These are phyloP conservation scores for Lipomyces kockii DNA, from an alignment of 805 yeast genomes.

Conservation along the genomic window DNA sequence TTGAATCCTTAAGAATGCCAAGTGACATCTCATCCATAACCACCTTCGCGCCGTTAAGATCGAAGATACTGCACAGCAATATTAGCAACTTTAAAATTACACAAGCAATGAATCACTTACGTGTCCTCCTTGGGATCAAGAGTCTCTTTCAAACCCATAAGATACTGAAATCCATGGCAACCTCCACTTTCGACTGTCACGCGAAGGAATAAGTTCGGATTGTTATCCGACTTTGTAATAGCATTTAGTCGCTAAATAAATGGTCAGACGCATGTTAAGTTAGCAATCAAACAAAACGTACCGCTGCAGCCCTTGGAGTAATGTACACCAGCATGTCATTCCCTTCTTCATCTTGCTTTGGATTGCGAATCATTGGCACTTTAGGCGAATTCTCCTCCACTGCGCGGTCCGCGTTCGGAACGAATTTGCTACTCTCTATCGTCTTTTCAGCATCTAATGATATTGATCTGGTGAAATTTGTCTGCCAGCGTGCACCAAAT, in stretches of 20 bases:
- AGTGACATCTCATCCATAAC: conserved; percentile 81
- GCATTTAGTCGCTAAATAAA: conserved; percentile 53
- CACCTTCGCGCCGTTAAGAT: conserved; percentile 70
- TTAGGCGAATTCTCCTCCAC: conserved; percentile 21
- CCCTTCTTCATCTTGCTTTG: conserved; percentile 45
- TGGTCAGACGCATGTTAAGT: not conserved
- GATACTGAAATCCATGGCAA: conserved; percentile 96
- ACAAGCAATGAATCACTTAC: conserved; percentile 27
- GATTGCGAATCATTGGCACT: conserved; percentile 40
- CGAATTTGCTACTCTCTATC: not conserved
- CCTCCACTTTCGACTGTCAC: conserved; percentile 93
- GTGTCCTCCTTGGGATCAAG: conserved; percentile 46
- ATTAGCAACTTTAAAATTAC: conserved; percentile 2
- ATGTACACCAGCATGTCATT: conserved; percentile 46
- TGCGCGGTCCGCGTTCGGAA: not conserved
- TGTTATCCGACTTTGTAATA: conserved; percentile 58
- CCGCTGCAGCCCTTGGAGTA: conserved; percentile 48
- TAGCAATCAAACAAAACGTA: conserved; percentile 2
- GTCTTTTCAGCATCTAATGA: not conserved
- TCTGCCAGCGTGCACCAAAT: not conserved
- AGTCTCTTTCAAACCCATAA: conserved; percentile 60
- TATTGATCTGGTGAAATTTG: not conserved
- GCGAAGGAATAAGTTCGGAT: conserved; percentile 66
- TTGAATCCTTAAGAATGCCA: conserved; percentile 80
- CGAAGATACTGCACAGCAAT: conserved; percentile 56